phyloP scores from a whole-genome alignment of 371 early-diverging fungal species.

The Syncephalastrum sp. region DNA sequence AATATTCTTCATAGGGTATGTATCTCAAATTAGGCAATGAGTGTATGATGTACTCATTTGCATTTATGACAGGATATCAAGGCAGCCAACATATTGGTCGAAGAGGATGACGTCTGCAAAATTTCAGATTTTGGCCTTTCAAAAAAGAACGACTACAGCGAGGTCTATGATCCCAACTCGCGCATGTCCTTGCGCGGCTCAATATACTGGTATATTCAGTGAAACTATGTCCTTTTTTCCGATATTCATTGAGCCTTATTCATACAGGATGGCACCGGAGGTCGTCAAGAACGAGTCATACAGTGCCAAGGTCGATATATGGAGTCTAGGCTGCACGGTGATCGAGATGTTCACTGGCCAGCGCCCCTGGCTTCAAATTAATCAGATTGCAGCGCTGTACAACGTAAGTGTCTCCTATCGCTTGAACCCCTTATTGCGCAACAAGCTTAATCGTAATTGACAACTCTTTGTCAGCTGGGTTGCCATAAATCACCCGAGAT shows the following conservation, averaged over 20 bases:
- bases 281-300: conserved; percentile 74
- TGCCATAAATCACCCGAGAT: conserved; percentile 54
- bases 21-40: background rate
- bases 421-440: background rate
- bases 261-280: conserved; percentile 92
- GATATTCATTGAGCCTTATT: conserved; percentile 23
- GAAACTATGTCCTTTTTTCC: background rate
- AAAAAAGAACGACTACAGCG: conserved; percentile 65
- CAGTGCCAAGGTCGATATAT: conserved; percentile 84
- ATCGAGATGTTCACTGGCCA: conserved; percentile 95
- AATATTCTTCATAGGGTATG: conserved; percentile 80
- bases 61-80: conserved; percentile 76
- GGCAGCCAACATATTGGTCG: conserved; percentile 89
- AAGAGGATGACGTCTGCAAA: conserved; percentile 87
- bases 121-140: conserved; percentile 98
- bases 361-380: conserved; percentile 87
- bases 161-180: conserved; percentile 43
- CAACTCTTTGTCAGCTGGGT: conserved; percentile 14
- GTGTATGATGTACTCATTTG: conserved; percentile 2
- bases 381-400: conserved; percentile 87
- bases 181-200: conserved; percentile 25
- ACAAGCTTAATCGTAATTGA: background rate
- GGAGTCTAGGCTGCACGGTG: conserved; percentile 88
- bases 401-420: conserved; percentile 16
- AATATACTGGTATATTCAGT: conserved; percentile 13